These are phyloP conservation scores for Melampsora americana DNA, from an alignment of 1,284 basidiomycete genomes.

Conservation along the genomic window DNA sequence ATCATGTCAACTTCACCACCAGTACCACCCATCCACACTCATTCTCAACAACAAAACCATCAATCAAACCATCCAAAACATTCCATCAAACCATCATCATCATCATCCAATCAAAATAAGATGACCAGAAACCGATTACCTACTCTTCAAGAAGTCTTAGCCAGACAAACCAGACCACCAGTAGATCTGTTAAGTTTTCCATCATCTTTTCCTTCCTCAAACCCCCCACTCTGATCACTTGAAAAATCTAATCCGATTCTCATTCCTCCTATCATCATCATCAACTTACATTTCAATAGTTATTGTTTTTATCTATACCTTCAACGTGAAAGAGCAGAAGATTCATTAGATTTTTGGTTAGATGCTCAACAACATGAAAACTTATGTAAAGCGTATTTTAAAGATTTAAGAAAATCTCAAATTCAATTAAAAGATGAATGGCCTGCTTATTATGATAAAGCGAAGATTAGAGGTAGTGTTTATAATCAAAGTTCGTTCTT, in stretches of 20 bases:
- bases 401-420: conserved; percentile 51
- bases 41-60: too few relatives aligned
- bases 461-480: conserved; percentile 51
- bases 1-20: too few relatives aligned
- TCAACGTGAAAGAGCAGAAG: conserved; percentile 88
- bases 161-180: conserved; percentile 70
- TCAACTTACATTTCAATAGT: conserved; percentile 26
- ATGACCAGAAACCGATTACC: conserved; percentile 40
- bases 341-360: conserved; percentile 96
- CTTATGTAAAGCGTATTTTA: conserved; percentile 61
- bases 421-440: conserved; percentile 49
- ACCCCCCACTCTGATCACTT: not conserved
- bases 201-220: conserved; percentile 57
- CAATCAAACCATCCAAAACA: too few relatives aligned
- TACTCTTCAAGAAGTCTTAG: conserved; percentile 39
- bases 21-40: too few relatives aligned
- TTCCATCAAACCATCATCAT: too few relatives aligned
- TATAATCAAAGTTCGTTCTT: conserved; percentile 47
- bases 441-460: conserved; percentile 52
- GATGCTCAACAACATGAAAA: conserved; percentile 99
- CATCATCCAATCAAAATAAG: conserved; percentile 16
- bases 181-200: conserved; percentile 73
- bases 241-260: conserved; percentile 15
- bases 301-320: conserved; percentile 68
- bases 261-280: too few relatives aligned